phyloP scores from a whole-genome alignment of 345 rosid genomes.

The Carallia brachiata region DNA sequence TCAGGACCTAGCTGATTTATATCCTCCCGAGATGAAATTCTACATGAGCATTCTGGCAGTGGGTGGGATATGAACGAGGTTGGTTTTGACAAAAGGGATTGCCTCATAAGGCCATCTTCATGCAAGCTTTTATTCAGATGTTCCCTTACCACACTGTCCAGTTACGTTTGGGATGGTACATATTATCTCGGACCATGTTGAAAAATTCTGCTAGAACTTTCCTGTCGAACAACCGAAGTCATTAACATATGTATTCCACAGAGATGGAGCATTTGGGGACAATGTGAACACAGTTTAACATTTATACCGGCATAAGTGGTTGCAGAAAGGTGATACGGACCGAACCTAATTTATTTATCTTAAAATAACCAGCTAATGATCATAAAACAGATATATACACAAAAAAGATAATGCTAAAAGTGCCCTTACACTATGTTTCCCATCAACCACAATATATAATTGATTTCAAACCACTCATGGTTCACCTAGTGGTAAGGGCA shows the following conservation, averaged over 20 bases:
- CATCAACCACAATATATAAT: no score
- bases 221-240: slow-evolving; percentile 42
- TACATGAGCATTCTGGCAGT: slow-evolving; percentile 94
- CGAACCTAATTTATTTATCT: neutral
- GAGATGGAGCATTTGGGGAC: no score
- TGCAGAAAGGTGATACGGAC: neutral
- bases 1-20: slow-evolving; percentile 15
- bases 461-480: no score
- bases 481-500: no score
- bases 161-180: slow-evolving; percentile 71
- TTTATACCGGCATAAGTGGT: neutral
- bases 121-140: slow-evolving; percentile 85
- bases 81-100: slow-evolving; percentile 66
- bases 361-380: neutral
- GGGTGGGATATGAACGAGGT: slow-evolving; percentile 79
- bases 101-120: slow-evolving; percentile 70
- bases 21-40: slow-evolving; percentile 47
- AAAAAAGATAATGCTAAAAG: neutral
- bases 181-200: slow-evolving; percentile 54
- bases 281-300: no score
- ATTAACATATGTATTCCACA: no score
- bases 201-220: slow-evolving; percentile 58
- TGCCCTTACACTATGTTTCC: neutral
- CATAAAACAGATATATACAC: neutral
- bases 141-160: slow-evolving; percentile 74